Conservation (phyloP, 139 green algal genomes). For the Nannochloris sp. region DNA sequence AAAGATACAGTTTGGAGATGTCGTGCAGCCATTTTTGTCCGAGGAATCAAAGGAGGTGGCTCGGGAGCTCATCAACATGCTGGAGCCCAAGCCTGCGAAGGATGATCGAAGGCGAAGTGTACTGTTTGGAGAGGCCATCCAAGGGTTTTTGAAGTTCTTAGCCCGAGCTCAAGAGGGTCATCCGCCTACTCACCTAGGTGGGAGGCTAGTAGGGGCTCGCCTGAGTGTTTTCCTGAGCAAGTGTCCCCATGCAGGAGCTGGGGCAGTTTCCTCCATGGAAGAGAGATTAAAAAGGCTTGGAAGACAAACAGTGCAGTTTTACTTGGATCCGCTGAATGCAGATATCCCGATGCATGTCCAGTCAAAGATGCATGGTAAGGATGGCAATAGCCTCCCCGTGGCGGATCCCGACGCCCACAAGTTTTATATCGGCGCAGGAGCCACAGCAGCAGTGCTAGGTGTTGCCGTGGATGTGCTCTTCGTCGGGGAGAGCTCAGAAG, state of each 20-base stretch:
- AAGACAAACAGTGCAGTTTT: not conserved
- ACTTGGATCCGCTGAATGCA: not conserved
- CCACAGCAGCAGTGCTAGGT: not conserved
- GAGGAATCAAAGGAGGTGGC: not conserved
- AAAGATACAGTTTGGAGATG: not conserved
- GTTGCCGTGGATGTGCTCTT: not conserved
- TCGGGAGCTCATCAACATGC: not conserved
- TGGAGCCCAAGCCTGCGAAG: not conserved
- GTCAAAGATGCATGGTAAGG: no score
- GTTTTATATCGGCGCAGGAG: not conserved
- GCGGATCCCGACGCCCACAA: not conserved
- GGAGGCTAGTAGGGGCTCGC: not conserved
- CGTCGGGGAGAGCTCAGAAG: not conserved
- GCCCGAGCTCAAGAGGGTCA: not conserved
- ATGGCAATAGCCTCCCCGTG: not conserved
- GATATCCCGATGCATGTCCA: not conserved
- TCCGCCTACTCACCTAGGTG: not conserved
- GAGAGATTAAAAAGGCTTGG: not conserved
- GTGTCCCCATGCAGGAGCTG: not conserved
- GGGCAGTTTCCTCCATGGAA: not conserved
- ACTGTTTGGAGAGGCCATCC: not conserved
- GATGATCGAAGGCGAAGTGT: no score
- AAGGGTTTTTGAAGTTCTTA: not conserved
- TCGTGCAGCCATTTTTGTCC: not conserved
- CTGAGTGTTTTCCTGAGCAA: not conserved